phyloP scores from a whole-genome alignment of 2,329 filamentous ascomycete species.

The Acephala macrosclerotiorum region DNA sequence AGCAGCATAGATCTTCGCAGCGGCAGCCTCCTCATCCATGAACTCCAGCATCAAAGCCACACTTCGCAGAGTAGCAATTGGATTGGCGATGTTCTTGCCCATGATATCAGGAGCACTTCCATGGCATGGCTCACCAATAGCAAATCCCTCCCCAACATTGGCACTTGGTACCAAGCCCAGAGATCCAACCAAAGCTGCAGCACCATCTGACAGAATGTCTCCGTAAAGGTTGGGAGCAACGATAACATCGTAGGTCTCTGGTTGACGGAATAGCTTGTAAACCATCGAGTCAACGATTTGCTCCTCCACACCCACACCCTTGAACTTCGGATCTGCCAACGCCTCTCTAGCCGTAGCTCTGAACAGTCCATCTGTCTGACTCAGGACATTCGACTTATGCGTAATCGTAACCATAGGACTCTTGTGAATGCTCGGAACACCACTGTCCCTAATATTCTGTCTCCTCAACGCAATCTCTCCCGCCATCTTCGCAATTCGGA shows the following conservation, averaged over 20 bases:
- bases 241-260: conserved; percentile 94
- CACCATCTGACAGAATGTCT: conserved; percentile 94
- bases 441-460: conserved; percentile 76
- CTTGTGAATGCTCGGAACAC: conserved; percentile 66
- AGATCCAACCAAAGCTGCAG: conserved; percentile 90
- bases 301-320: conserved; percentile 78
- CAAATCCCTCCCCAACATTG: conserved; percentile 93
- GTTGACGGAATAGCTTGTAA: conserved; percentile 98
- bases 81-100: conserved; percentile 92
- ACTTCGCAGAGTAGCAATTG: conserved; percentile 91
- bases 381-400: conserved; percentile 97
- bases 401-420: conserved; percentile 89
- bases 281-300: conserved; percentile 99
- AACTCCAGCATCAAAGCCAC: conserved; percentile 97
- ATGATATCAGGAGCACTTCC: conserved; percentile 95
- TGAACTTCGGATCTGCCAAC: conserved; percentile 71
- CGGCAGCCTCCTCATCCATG: conserved; percentile 84
- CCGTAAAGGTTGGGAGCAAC: conserved; percentile 98
- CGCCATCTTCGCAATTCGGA: conserved; percentile 89
- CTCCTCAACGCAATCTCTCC: conserved; percentile 91
- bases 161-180: conserved; percentile 92
- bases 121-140: conserved; percentile 98
- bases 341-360: conserved; percentile 78
- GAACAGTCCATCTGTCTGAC: conserved; percentile 96
- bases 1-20: conserved; percentile 87